These are phyloP conservation scores for Lizanozyma gosingica DNA, from an alignment of 1,139 yeast species.

Conservation along the genomic window DNA sequence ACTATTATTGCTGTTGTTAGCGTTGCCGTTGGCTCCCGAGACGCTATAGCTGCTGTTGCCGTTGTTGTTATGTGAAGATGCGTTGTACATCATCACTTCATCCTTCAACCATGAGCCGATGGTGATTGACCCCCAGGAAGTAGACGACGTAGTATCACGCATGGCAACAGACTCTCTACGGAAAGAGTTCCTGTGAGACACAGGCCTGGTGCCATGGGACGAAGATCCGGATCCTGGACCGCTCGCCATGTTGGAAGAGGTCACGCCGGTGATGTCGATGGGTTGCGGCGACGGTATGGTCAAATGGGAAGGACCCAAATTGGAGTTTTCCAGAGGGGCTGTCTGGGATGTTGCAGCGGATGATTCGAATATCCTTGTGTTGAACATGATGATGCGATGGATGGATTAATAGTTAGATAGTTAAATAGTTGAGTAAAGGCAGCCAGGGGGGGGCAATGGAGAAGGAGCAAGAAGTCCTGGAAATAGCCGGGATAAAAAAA, in stretches of 20 bases:
- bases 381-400: not conserved
- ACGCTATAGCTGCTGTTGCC: constrained; percentile 13
- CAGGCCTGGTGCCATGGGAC: not conserved
- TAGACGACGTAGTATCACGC: constrained; percentile 96
- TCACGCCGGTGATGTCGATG: not conserved
- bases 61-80: constrained; percentile 11
- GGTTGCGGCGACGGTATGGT: not conserved
- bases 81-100: constrained; percentile 59
- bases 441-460: too few species aligned
- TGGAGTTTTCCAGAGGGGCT: constrained; percentile 12
- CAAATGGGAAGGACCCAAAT: constrained; percentile 4
- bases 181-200: constrained; percentile 13
- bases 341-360: not conserved
- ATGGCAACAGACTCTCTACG: constrained; percentile 91
- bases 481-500: too few species aligned
- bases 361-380: not conserved
- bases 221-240: constrained; percentile 11
- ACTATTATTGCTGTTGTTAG: constrained; percentile 4
- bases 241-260: not conserved
- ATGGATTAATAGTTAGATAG: too few species aligned
- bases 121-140: constrained; percentile 95
- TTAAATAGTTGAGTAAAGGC: too few species aligned
- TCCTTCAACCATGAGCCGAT: constrained; percentile 95
- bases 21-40: constrained; percentile 9
- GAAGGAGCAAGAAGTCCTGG: too few species aligned